Evolutionary conservation across 2,329 filamentous ascomycete species (phyloP), one percentile per base, ranked within the genome.

Genomic region (Aspergillus amoenus): DNA sequence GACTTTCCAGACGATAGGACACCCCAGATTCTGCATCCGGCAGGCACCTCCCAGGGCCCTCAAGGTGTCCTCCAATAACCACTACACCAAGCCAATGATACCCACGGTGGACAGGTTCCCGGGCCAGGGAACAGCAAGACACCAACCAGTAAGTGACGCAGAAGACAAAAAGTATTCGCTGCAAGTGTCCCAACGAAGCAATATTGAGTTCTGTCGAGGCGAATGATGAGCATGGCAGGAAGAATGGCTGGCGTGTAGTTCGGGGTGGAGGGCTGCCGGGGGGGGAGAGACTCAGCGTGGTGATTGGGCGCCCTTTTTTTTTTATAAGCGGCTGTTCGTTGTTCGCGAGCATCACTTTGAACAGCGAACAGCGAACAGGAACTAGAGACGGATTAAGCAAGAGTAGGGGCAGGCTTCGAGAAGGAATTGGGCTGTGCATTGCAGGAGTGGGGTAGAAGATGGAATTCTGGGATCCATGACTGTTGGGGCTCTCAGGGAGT

Each of bases 261-360:
- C n/a, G 43, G 45, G 43, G 17, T n/a, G 37, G 44, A 44, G 24
- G 17, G 37, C 22, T 56, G 39, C 44, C 32, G 42, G 49, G 39
- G 8, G 8, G 24, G 24, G 5, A 24, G 22, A 24, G 24, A 21
- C 21, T 9, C 24, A 7, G 21, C 5, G 17, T n/a, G 22, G 9
- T 60, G 64, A 66, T 65, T 65, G 63, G 63, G 32, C 39, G 61
- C 61, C 58, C 47, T 57, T 55, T 56, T 57, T 55, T 56, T 39
- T 47, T 49, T 17, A 34, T 4, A 44, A 49, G 52, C 12, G 45
- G 42, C 56, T 57, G 61, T 59, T 60, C 51, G 27, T 30, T 30
- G 27, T 30, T 57, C 52, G 58, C 58, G 46, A 64, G 63, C 63
- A 61, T 65, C 63, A 65, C 63, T 65, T 65, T 65, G 61, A 64